Evolutionary conservation across 139 green algal genomes (phyloP).

Genomic region (Closterium sp.): DNA sequence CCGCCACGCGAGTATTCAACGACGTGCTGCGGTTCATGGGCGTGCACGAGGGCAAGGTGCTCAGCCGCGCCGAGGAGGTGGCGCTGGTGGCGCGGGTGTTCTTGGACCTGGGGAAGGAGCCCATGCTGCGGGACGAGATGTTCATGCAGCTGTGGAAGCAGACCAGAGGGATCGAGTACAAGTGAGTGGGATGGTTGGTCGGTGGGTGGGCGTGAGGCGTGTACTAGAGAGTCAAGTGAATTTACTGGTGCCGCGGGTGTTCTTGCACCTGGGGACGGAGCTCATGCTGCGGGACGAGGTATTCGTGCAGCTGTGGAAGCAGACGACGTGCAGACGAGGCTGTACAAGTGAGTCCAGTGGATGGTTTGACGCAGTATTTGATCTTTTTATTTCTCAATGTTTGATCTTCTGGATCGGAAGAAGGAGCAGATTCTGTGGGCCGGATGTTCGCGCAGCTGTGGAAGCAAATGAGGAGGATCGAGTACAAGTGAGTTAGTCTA

Average conservation of each 20-base stretch:
- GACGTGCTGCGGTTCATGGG: slow-evolving; percentile 23
- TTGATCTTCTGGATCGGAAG: too few species aligned
- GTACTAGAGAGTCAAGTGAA: too few species aligned
- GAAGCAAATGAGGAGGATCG: too few species aligned
- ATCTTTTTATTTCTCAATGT: too few species aligned
- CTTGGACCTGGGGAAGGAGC: slow-evolving; percentile 9
- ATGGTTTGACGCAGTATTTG: too few species aligned
- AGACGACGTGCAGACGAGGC: slow-evolving; percentile 1
- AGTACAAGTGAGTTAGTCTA: too few species aligned
- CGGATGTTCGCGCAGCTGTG: too few species aligned
- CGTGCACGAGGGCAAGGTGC: slow-evolving; percentile 10
- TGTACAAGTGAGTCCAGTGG: slow-evolving; percentile 18
- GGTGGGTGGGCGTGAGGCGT: not conserved
- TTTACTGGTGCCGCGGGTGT: slow-evolving; percentile 18
- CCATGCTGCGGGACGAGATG: slow-evolving; percentile 14
- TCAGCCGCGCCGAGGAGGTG: not conserved
- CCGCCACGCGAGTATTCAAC: not conserved
- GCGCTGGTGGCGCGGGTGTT: slow-evolving; percentile 19
- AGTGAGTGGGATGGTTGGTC: not conserved
- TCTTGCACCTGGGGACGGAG: slow-evolving; percentile 6
- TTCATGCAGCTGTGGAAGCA: slow-evolving; percentile 21
- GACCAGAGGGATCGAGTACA: slow-evolving; percentile 9
- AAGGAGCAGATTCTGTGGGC: too few species aligned
- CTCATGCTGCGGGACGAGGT: slow-evolving; percentile 11
- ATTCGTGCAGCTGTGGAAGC: slow-evolving; percentile 15